phyloP scores from a whole-genome alignment of 169 alveolate genomes.

The Amoebophrya sp. region DNA sequence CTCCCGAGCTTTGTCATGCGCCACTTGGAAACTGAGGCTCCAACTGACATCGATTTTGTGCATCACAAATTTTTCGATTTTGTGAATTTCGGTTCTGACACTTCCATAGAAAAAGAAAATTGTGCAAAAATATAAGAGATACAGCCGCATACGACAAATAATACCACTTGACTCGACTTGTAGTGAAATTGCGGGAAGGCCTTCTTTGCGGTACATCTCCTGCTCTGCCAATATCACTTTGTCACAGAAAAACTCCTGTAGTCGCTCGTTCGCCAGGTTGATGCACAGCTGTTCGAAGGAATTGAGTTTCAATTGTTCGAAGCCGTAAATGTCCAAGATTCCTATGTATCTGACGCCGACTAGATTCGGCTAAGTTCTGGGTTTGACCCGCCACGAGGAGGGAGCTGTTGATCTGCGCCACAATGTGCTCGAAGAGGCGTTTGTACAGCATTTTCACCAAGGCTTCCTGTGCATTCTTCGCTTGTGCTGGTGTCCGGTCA shows the following conservation, averaged over 20 bases:
- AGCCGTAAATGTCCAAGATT: constrained; percentile 60
- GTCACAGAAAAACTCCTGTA: background rate
- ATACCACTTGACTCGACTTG: no score
- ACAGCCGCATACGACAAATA: no score
- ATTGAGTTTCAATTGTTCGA: constrained; percentile 68
- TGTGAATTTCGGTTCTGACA: no score
- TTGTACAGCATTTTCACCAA: background rate
- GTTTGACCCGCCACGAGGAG: background rate
- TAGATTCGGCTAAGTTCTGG: no score
- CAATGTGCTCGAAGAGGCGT: background rate
- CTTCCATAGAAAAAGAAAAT: no score
- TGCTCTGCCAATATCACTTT: background rate
- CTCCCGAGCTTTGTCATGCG: no score
- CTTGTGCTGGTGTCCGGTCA: no score
- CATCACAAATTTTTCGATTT: no score
- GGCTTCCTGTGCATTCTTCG: background rate
- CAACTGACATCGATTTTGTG: no score
- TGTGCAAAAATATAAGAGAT: no score
- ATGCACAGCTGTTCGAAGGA: constrained; percentile 74
- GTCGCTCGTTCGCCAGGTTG: constrained; percentile 4
- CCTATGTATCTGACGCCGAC: no score
- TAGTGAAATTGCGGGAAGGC: background rate
- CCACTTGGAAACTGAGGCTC: no score
- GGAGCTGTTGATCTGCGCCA: background rate
- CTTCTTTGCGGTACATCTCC: background rate